Conservation (phyloP, 2,329 filamentous ascomycete genomes). For the Ophiostoma sp. region DNA sequence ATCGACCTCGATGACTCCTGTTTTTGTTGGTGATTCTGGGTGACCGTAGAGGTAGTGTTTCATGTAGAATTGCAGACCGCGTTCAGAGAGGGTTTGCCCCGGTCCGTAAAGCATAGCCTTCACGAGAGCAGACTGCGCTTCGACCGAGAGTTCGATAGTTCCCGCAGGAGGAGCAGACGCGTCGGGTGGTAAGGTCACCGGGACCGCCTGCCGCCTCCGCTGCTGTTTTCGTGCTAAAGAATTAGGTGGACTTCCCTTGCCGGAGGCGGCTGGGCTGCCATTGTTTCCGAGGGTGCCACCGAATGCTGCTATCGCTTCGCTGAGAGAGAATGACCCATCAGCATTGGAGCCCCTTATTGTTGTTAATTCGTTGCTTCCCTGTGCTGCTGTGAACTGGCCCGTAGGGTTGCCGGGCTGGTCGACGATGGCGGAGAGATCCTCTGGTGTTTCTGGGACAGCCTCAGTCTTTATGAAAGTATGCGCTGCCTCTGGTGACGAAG, state of each 20-base stretch:
- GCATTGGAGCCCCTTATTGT: not conserved
- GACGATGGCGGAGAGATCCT: not conserved
- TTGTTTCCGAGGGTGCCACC: not conserved
- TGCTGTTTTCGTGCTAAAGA: not conserved
- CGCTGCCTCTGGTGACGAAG: not conserved
- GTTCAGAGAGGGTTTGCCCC: constrained; percentile 47
- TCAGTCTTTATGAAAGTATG: not conserved
- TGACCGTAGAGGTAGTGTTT: constrained; percentile 53
- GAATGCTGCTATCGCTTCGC: not conserved
- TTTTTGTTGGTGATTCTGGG: constrained; percentile 49
- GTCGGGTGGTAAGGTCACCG: not conserved
- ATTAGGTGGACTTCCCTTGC: not conserved
- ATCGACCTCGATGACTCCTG: constrained; percentile 39
- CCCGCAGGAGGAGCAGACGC: not conserved
- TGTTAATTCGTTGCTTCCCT: not conserved
- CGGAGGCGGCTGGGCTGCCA: not conserved
- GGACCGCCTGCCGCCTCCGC: not conserved
- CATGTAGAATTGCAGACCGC: constrained; percentile 53
- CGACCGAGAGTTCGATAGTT: not conserved
- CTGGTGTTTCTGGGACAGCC: not conserved
- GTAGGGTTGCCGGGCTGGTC: not conserved
- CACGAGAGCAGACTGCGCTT: constrained; percentile 1
- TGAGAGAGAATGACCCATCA: not conserved
- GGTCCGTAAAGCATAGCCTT: constrained; percentile 39
- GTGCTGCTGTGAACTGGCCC: not conserved